Percentiles rank a stretch among this genome's conserved stretches.
Evolutionary conservation across 768 basidiomycete species (phyloP).

Genomic region (Tylopilus vinaceipallidus): DNA sequence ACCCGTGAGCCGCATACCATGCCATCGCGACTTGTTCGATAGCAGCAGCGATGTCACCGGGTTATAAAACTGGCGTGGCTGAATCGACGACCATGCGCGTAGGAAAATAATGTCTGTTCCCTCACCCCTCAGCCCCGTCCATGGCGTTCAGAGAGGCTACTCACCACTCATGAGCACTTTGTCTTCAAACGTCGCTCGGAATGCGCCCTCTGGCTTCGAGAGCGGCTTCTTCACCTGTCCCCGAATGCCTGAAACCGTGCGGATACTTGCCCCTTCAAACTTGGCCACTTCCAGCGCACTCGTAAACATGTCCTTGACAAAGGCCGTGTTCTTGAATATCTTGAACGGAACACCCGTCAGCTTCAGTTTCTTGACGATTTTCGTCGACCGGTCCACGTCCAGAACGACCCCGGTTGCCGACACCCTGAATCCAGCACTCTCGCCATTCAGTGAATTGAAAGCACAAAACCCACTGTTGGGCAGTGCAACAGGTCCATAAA

Average conservation of each 20-base stretch:
- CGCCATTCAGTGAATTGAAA: slow-evolving; percentile 80
- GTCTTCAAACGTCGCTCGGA: slow-evolving; percentile 97
- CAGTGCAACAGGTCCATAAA: slow-evolving; percentile 88
- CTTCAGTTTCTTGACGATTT: slow-evolving; percentile 98
- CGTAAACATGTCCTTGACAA: slow-evolving; percentile 96
- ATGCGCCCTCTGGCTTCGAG: slow-evolving; percentile 92
- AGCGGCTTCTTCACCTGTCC: slow-evolving; percentile 97
- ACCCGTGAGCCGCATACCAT: slow-evolving; percentile 94
- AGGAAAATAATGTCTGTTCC: slow-evolving; percentile 86
- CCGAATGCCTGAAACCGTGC: slow-evolving; percentile 92
- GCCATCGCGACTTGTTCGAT: slow-evolving; percentile 79
- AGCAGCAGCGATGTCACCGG: slow-evolving; percentile 90
- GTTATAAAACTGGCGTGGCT: slow-evolving; percentile 95
- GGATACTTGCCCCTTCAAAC: slow-evolving; percentile 96
- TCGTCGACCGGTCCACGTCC: slow-evolving; percentile 86
- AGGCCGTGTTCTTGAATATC: slow-evolving; percentile 99
- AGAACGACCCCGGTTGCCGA: slow-evolving; percentile 94
- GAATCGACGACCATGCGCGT: slow-evolving; percentile 94
- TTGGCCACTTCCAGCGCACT: slow-evolving; percentile 94
- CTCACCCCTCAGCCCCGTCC: neutral
- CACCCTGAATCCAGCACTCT: slow-evolving; percentile 76
- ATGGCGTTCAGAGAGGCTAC: slow-evolving; percentile 28
- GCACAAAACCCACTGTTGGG: slow-evolving; percentile 98
- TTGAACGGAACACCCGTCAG: slow-evolving; percentile 94
- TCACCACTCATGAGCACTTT: slow-evolving; percentile 93